Evolutionary conservation across 1,284 basidiomycete genomes (phyloP), one percentile per base, ranked within the genome.

Genomic region (Termitomyces sp.): DNA sequence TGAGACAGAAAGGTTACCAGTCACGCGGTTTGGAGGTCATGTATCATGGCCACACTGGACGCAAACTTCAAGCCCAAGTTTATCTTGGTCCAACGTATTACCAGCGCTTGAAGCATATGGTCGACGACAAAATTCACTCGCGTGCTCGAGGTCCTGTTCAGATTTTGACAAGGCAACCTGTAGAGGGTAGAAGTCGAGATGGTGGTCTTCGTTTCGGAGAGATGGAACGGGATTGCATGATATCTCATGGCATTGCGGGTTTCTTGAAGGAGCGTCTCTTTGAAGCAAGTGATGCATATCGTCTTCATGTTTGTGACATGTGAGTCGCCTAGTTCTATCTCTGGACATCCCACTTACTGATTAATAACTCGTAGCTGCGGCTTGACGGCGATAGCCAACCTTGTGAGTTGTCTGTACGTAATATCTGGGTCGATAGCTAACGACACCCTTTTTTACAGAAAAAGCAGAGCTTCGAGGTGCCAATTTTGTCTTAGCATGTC

Each of bases 181-280:
- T 99, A n/a, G 97, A 99, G 69, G 97, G 97, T 84, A 84, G 97
- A 72, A 93, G 88, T 80, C 85, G 97, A 72, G 97, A 98, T 66
- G 97, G 97, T 79, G 97, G 97, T 70, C 74, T 99, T 61, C 93
- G 97, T 64, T 99, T 99, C 81, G 97, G 96, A 79, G 97, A 99
- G 80, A 99, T 99, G 97, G 96, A 99, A 70, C 91, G 93, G 70
- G 95, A 98, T 83, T 99, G 96, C 72, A 99, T 99, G 97, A 97
- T 99, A 59, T 97, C 96, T 35, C 97, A 99, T 75, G 97, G 97
- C 70, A 95, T 98, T 60, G 96, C 97, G 34, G 91, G 85, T 2
- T 99, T 99, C 85, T 72, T 99, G 70, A 96, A 96, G 71, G 93
- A 96, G 74, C 87, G 93, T 60, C 76, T 96, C 68, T 95, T 93